Percentiles rank a stretch among this genome's conserved stretches.
These are phyloP conservation scores for Exophiala viscosa DNA, from an alignment of 2,329 filamentous ascomycete species.

Conservation along the genomic window DNA sequence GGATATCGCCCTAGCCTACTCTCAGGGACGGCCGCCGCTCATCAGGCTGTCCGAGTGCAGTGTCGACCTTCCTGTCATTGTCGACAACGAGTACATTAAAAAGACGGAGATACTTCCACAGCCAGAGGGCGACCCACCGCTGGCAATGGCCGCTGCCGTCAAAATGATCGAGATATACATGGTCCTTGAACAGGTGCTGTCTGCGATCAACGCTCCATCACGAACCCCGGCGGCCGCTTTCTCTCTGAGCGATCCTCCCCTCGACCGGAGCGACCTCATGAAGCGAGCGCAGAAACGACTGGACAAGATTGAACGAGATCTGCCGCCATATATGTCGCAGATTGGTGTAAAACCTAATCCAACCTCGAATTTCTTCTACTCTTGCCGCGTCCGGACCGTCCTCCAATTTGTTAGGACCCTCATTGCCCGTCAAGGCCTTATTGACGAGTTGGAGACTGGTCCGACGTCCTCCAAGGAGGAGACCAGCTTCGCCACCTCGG, in stretches of 20 bases:
- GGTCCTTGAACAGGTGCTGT: conserved; percentile 10
- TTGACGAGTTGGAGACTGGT: conserved; percentile 7
- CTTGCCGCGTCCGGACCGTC: conserved; percentile 4
- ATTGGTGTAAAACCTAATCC: not conserved
- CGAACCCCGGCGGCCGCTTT: conserved; percentile 6
- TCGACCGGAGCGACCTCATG: conserved; percentile 8
- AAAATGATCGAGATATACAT: conserved; percentile 14
- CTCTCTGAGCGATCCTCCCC: conserved; percentile 2
- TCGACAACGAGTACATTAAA: conserved; percentile 9
- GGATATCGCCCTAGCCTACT: conserved; percentile 9
- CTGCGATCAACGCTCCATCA: conserved; percentile 10
- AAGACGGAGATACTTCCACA: conserved; percentile 12
- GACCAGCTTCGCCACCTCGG: not conserved
- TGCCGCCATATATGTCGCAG: conserved; percentile 9
- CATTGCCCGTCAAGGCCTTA: conserved; percentile 10
- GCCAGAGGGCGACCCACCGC: conserved; percentile 6
- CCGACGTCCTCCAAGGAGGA: not conserved
- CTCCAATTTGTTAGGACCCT: conserved; percentile 11
- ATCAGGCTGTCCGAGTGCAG: conserved; percentile 11
- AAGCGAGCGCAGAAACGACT: conserved; percentile 6
- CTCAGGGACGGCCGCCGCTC: conserved; percentile 9
- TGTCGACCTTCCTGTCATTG: conserved; percentile 12
- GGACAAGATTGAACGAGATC: conserved; percentile 8
- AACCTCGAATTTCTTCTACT: conserved; percentile 10
- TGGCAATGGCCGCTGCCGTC: conserved; percentile 11